These are phyloP conservation scores for Lachancea meyersii DNA, from an alignment of 805 yeast species.

Conservation along the genomic window DNA sequence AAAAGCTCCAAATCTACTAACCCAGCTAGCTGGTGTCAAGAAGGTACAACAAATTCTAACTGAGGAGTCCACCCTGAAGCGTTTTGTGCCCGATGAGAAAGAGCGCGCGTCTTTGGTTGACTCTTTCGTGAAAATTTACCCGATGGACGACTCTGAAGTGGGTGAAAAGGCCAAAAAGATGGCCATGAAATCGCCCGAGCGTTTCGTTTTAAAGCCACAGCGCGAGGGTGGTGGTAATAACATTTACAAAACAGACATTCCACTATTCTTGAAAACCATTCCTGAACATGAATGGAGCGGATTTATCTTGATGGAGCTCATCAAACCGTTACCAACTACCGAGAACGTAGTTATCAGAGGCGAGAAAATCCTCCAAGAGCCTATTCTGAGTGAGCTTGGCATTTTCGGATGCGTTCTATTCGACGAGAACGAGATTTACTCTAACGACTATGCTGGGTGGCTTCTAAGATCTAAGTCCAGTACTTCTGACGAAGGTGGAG, in stretches of 20 bases:
- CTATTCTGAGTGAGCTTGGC: constrained; percentile 86
- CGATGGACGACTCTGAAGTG: constrained; percentile 63
- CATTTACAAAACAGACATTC: constrained; percentile 80
- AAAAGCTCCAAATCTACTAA: constrained; percentile 83
- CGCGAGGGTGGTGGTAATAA: constrained; percentile 99
- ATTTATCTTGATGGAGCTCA: constrained; percentile 89
- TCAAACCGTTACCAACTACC: constrained; percentile 59
- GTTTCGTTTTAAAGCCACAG: constrained; percentile 89
- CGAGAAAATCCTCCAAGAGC: constrained; percentile 56
- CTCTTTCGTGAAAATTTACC: constrained; percentile 84
- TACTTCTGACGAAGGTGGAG: constrained; percentile 93
- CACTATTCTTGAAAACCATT: constrained; percentile 53
- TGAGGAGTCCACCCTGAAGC: constrained; percentile 40
- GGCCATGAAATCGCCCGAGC: constrained; percentile 61
- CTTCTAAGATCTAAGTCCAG: constrained; percentile 83
- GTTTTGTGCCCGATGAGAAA: constrained; percentile 36
- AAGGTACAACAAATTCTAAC: constrained; percentile 89
- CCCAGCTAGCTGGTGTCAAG: constrained; percentile 90
- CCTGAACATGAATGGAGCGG: constrained; percentile 78
- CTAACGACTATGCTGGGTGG: constrained; percentile 75
- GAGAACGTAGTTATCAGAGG: constrained; percentile 67
- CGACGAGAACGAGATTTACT: constrained; percentile 52
- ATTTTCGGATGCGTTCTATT: constrained; percentile 79
- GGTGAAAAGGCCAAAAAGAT: constrained; percentile 59
- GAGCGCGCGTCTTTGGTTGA: constrained; percentile 29